A percentile compares a stretch with the other conserved stretches of the same genome.
These are phyloP conservation scores for Polytrichum commune DNA, from an alignment of 225 moss, liverwort and hornwort genomes.

Conservation along the genomic window DNA sequence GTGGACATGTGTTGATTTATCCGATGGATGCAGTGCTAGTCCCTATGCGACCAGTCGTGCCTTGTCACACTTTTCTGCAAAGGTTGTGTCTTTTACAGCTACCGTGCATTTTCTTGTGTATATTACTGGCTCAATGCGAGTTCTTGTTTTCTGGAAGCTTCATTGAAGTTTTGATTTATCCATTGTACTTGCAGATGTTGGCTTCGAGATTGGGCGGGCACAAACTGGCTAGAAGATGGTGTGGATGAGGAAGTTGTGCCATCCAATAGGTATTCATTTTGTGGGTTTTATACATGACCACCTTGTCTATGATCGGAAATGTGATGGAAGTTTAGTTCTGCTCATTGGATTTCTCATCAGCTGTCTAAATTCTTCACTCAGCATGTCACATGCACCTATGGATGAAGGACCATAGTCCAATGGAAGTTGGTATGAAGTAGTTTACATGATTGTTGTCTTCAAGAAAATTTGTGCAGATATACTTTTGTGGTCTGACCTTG, in stretches of 20 bases:
- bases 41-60: constrained; percentile 76
- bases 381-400: too few relatives aligned
- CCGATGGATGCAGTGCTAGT: constrained; percentile 93
- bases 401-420: too few relatives aligned
- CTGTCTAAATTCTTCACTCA: too few relatives aligned
- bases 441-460: too few relatives aligned
- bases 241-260: constrained; percentile 41
- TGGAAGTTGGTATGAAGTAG: too few relatives aligned
- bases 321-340: too few relatives aligned
- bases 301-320: too few relatives aligned
- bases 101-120: too few relatives aligned
- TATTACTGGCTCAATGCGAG: too few relatives aligned
- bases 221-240: constrained; percentile 89
- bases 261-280: constrained; percentile 25
- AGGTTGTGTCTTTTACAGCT: constrained; percentile 43
- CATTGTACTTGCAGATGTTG: constrained; percentile 63
- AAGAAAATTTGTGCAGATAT: too few relatives aligned
- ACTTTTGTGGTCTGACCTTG: too few relatives aligned
- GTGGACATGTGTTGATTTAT: constrained; percentile 76
- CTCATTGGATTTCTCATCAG: too few relatives aligned
- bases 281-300: neutral
- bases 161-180: constrained; percentile 13
- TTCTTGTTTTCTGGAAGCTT: neutral
- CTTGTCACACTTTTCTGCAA: constrained; percentile 65
- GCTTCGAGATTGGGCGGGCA: constrained; percentile 97